These are phyloP conservation scores for Mycena olivaceomarginata DNA, from an alignment of 768 basidiomycete species.

Conservation along the genomic window DNA sequence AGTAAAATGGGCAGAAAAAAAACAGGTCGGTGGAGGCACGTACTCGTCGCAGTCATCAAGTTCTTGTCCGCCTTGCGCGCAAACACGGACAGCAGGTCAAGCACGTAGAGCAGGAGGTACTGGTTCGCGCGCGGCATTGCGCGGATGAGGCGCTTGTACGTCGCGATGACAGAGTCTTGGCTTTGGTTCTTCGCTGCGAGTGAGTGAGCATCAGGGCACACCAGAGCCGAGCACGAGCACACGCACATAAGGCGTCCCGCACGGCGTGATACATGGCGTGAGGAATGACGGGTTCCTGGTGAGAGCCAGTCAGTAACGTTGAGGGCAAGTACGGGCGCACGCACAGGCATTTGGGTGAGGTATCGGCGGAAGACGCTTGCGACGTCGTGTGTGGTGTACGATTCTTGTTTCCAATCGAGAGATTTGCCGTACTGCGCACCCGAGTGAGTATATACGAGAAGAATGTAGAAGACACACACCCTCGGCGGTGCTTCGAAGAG, in stretches of 20 bases:
- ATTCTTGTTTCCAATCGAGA: conserved; percentile 91
- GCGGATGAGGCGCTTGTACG: conserved; percentile 90
- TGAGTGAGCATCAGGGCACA: conserved; percentile 32
- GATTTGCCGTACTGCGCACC: conserved; percentile 90
- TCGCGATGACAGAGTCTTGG: conserved; percentile 82
- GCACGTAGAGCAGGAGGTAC: conserved; percentile 96
- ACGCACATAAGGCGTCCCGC: conserved; percentile 9
- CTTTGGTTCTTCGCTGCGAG: conserved; percentile 79
- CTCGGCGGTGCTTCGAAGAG: conserved; percentile 92
- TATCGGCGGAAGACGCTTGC: conserved; percentile 97
- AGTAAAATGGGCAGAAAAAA: conserved; percentile 15
- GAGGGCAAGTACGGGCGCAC: conserved; percentile 54
- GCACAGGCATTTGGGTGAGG: conserved; percentile 96
- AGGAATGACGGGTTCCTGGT: conserved; percentile 96
- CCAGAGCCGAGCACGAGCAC: no score
- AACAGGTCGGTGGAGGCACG: conserved; percentile 54
- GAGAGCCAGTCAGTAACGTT: conserved; percentile 29
- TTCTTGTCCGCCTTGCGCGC: conserved; percentile 94
- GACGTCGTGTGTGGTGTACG: conserved; percentile 96
- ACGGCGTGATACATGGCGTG: conserved; percentile 92
- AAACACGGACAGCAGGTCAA: conserved; percentile 97
- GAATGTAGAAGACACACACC: conserved; percentile 64
- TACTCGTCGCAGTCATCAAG: conserved; percentile 96
- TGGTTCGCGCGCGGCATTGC: conserved; percentile 93
- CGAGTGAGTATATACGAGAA: background rate